phyloP scores from a whole-genome alignment of 805 yeast genomes.

The Schizosaccharomyces lindneri region DNA sequence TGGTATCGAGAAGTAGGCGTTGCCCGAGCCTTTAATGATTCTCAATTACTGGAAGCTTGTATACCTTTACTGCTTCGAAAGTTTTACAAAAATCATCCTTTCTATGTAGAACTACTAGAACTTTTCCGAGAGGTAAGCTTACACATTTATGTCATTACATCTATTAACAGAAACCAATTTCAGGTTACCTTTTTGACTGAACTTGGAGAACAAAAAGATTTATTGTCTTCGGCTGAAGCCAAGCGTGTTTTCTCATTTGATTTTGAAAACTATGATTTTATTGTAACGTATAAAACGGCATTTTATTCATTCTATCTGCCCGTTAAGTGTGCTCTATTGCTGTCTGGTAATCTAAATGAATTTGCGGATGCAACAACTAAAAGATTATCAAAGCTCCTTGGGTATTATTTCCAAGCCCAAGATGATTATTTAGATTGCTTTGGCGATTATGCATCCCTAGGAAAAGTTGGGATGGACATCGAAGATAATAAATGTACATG shows the following conservation, averaged over 20 bases:
- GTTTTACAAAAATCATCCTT: background rate
- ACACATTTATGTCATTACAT: background rate
- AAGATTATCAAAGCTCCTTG: background rate
- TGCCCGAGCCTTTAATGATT: background rate
- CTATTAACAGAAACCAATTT: background rate
- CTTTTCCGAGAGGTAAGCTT: background rate
- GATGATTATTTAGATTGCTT: background rate
- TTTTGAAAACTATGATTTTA: background rate
- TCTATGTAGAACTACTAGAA: background rate
- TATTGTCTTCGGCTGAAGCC: background rate
- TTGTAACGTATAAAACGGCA: background rate
- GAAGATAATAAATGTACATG: background rate
- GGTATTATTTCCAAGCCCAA: background rate
- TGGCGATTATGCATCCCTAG: background rate
- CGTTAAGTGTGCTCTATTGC: background rate
- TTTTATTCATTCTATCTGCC: background rate
- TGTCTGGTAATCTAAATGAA: background rate
- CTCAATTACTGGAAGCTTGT: background rate
- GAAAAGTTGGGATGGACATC: background rate
- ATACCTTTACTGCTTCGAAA: background rate
- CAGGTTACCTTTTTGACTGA: background rate
- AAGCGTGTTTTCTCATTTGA: background rate
- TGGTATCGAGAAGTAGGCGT: background rate
- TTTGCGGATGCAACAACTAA: background rate
- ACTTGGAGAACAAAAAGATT: background rate